Percentiles rank a stretch among this genome's conserved stretches.
Evolutionary conservation across 495 filamentous ascomycete genomes (phyloP).

Genomic region (Cairneyella variabilis): DNA sequence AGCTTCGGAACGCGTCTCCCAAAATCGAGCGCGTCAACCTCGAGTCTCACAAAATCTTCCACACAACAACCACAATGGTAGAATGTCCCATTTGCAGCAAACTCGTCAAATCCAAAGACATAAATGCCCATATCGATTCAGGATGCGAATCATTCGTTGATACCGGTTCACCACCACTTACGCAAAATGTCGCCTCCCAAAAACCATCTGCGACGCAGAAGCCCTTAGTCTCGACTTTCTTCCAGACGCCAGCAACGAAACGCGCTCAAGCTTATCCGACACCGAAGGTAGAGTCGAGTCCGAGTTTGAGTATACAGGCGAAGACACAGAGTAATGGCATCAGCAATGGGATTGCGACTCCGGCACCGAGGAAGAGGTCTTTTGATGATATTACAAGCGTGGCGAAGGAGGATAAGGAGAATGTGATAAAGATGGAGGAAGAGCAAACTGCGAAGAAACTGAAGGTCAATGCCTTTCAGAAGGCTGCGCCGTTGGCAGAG

Average conservation of each 20-base stretch:
- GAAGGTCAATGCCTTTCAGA: constrained; percentile 56
- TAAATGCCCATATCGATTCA: constrained; percentile 91
- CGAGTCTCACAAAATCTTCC: neutral
- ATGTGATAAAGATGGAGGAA: constrained; percentile 3
- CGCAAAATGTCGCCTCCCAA: constrained; percentile 41
- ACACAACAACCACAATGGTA: constrained; percentile 51
- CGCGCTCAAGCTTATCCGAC: constrained; percentile 37
- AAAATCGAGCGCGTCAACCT: too few relatives aligned
- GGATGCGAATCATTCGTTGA: constrained; percentile 63
- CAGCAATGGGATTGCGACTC: neutral
- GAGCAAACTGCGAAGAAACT: constrained; percentile 50
- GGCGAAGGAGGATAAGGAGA: constrained; percentile 19
- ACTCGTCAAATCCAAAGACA: constrained; percentile 66
- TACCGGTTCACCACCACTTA: constrained; percentile 31
- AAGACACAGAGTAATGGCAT: constrained; percentile 18
- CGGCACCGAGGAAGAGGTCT: constrained; percentile 20
- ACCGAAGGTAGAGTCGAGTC: constrained; percentile 19
- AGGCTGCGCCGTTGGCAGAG: constrained; percentile 82
- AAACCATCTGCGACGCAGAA: constrained; percentile 29
- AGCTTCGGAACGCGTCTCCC: too few relatives aligned
- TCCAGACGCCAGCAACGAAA: constrained; percentile 66
- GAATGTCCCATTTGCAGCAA: constrained; percentile 84
- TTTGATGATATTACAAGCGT: constrained; percentile 23
- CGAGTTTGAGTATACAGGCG: constrained; percentile 12
- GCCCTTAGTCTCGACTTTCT: constrained; percentile 64